Evolutionary conservation across 2,329 filamentous ascomycete species (phyloP), one percentile per base, ranked within the genome.

Genomic region (Dothiorella sarmentorum): DNA sequence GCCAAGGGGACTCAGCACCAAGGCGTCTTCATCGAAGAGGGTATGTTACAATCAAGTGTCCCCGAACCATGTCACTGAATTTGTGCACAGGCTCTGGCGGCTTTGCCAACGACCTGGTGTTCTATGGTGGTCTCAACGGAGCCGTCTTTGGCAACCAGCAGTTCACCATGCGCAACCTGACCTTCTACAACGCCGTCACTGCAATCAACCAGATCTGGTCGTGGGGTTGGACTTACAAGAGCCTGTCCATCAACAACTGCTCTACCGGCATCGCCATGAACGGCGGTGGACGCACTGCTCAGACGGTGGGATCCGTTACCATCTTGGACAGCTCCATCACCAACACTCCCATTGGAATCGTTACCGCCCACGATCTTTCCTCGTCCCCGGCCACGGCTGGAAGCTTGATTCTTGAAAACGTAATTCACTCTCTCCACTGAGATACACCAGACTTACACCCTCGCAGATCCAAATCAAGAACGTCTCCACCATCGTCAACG

Each of bases 201-300:
- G 82, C 79, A 2, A 82, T 86, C 45, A 77, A 79, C 22, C 77
- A 83, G 62, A 71, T 81, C 9, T 86, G 82, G 82, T 74, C 83
- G 60, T 86, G 84, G 83, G 80, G 80, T 0, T 86, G 78, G 78
- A 81, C 78, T 0, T 83, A 80, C 60, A 76, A 78, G 61, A 73
- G 73, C 4, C 67, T 85, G 37, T 75, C 61, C 1, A 76, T 85
- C 63, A 76, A 77, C 55, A 82, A 82, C 65, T 84, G 81, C 64
- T 67, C 69, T 2, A 74, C 79, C 33, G 83, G 79, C 4, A 66
- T 86, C 4, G 77, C 82, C 49, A 80, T 85, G 64, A 66, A 68
- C 20, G 63, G 65, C 20, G 65, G 64, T n/a, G 67, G 65, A n/a
- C 59, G 65, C 7, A 58, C 62, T 3, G 73, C 71, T 2, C 76